Base-by-base conservation (phyloP, 176 grass and related monocot genomes). In the Miscanthus lutarioriparius region DNA sequence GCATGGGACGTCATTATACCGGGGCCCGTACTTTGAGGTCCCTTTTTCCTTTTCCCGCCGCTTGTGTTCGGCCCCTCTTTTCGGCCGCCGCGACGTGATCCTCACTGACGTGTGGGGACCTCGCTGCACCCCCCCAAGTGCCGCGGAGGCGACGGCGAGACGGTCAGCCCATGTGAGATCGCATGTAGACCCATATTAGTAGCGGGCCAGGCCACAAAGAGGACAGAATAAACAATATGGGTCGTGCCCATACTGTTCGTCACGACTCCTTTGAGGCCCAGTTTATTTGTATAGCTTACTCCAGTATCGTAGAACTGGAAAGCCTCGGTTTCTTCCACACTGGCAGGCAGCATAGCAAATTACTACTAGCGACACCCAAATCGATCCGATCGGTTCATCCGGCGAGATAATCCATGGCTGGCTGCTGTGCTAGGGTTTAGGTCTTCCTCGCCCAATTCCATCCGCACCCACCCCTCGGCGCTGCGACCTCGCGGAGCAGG, bases 1-100 rank as follows among this genome's bases (percentile, higher is more conserved):
- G 81, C 68, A 74, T 59, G 74, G 65, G 7, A 13, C 75, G 89
- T 85, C 63, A 84, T 88, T 84, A 80, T 88, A 66, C 70, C 48
- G 3, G 23, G 83, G 84, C 62, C 68, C 86, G 90, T 92, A 86
- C 86, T 92, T 89, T 86, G 74, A 92, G 87, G 38, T 0, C 0
- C 1, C 4, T 0, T 48, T 71, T 56, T 0, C 7, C 69, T 85
- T 86, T 83, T 86, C 78, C 90, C 83, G 83, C 72, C 43, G 83
- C 14, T 86, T 74, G 62, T 39, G 77, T 82, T 85, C 39, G 38
- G 44, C 35, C 45, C 19, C 44, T 25, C 66, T 41, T 86, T 73
- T 66, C 58, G 37, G 27, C 27, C 19, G 61, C 26, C 75, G 20
- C 25, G 35, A 19, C 11, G 7, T 33, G 12, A 44, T 26, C 0